Percentiles rank a stretch among this genome's conserved stretches.
These are phyloP conservation scores for Vickermania ingenoplastis DNA, from an alignment of 208 protist species.

Conservation along the genomic window DNA sequence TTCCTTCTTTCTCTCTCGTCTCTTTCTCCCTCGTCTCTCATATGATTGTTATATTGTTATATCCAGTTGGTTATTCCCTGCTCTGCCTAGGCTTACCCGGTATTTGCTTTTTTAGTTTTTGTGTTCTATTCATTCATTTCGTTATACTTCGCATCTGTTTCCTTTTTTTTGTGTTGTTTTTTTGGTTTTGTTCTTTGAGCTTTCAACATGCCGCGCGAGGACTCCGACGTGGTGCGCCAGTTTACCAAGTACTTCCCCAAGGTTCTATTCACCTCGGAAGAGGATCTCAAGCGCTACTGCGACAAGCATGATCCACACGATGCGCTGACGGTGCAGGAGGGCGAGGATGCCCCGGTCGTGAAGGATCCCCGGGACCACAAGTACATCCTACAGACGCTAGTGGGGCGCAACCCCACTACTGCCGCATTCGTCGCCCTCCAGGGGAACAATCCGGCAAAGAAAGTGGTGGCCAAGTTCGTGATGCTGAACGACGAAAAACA, in stretches of 20 bases:
- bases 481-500: constrained; percentile 82
- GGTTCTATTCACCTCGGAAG: constrained; percentile 60
- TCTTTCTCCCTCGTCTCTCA: too few relatives aligned
- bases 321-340: constrained; percentile 37
- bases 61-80: too few relatives aligned
- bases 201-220: neutral
- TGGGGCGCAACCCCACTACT: constrained; percentile 77
- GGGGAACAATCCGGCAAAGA: constrained; percentile 42
- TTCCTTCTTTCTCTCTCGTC: too few relatives aligned
- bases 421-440: constrained; percentile 69
- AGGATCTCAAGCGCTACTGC: constrained; percentile 55
- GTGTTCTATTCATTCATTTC: too few relatives aligned
- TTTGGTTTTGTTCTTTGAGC: too few relatives aligned
- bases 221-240: constrained; percentile 14
- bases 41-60: too few relatives aligned
- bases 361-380: constrained; percentile 68
- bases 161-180: too few relatives aligned
- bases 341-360: constrained; percentile 53
- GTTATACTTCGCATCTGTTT: too few relatives aligned
- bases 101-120: too few relatives aligned
- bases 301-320: constrained; percentile 19
- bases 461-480: constrained; percentile 83
- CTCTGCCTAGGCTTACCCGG: too few relatives aligned
- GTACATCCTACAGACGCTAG: constrained; percentile 69
- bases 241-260: constrained; percentile 77